Evolutionary conservation across 257 asterid species (phyloP).

Genomic region (Solanum ahanhuiri): DNA sequence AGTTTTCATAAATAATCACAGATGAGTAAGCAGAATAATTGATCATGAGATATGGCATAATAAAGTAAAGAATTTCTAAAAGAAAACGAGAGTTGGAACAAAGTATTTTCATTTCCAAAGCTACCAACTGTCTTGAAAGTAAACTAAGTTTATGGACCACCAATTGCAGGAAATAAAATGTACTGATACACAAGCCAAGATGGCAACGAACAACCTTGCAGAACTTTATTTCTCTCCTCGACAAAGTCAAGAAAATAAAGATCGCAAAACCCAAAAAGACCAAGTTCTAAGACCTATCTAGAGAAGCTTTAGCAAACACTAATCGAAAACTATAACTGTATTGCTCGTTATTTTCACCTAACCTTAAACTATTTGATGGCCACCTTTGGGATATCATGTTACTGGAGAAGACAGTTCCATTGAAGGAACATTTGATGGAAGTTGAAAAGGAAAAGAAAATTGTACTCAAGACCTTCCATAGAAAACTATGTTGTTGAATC

Average conservation of each 20-base stretch:
- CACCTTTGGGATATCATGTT: conserved; percentile 29
- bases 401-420: conserved; percentile 12
- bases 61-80: neutral
- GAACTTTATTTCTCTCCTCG: conserved; percentile 31
- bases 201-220: conserved; percentile 12
- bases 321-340: conserved; percentile 24
- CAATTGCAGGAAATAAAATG: conserved; percentile 24
- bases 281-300: conserved; percentile 25
- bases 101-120: neutral
- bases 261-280: conserved; percentile 19
- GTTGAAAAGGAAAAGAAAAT: conserved; percentile 11
- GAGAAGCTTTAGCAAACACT: conserved; percentile 28
- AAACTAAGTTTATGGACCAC: conserved; percentile 19
- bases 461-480: conserved; percentile 40
- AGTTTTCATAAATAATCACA: neutral
- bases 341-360: conserved; percentile 41
- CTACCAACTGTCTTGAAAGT: neutral
- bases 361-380: conserved; percentile 32
- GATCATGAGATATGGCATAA: neutral
- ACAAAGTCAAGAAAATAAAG: conserved; percentile 30
- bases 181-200: conserved; percentile 27
- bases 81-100: neutral
- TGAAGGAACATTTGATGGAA: conserved; percentile 22
- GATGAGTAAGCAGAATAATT: neutral
- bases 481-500: conserved; percentile 39